These are phyloP conservation scores for Knoxdaviesia capensis DNA, from an alignment of 2,329 filamentous ascomycete genomes.

Conservation along the genomic window DNA sequence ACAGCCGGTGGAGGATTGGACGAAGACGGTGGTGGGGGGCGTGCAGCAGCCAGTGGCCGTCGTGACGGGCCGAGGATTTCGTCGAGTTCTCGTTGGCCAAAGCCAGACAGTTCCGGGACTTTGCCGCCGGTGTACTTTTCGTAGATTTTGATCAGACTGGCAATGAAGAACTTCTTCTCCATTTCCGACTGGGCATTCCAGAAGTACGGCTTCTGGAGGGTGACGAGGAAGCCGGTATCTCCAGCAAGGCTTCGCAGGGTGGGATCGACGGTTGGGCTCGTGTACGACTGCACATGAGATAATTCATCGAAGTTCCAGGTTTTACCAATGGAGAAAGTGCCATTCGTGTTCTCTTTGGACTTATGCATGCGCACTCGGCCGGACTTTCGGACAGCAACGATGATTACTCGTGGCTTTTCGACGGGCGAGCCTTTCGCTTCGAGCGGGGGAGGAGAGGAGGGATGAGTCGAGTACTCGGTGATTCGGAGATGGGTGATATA, in stretches of 20 bases:
- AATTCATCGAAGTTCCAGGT: constrained; percentile 95
- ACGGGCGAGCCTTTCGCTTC: constrained; percentile 46
- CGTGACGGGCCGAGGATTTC: constrained; percentile 44
- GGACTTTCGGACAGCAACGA: constrained; percentile 81
- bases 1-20: neutral
- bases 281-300: constrained; percentile 63
- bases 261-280: constrained; percentile 34
- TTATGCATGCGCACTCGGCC: constrained; percentile 92
- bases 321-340: constrained; percentile 91
- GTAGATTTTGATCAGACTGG: constrained; percentile 88
- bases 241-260: constrained; percentile 58
- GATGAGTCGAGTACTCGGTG: constrained; percentile 65
- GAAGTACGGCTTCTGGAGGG: constrained; percentile 84
- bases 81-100: constrained; percentile 61
- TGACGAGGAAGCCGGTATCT: constrained; percentile 69
- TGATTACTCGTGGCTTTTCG: constrained; percentile 80
- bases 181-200: constrained; percentile 88
- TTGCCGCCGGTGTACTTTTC: constrained; percentile 87
- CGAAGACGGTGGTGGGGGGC: constrained; percentile 8
- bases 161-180: constrained; percentile 98
- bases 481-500: constrained; percentile 97
- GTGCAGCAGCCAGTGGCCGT: constrained; percentile 12
- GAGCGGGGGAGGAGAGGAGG: constrained; percentile 68
- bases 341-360: constrained; percentile 84
- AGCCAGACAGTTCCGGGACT: constrained; percentile 59